Conservation (phyloP, 2,329 filamentous ascomycete genomes). For the Pyrenochaeta sp. region DNA sequence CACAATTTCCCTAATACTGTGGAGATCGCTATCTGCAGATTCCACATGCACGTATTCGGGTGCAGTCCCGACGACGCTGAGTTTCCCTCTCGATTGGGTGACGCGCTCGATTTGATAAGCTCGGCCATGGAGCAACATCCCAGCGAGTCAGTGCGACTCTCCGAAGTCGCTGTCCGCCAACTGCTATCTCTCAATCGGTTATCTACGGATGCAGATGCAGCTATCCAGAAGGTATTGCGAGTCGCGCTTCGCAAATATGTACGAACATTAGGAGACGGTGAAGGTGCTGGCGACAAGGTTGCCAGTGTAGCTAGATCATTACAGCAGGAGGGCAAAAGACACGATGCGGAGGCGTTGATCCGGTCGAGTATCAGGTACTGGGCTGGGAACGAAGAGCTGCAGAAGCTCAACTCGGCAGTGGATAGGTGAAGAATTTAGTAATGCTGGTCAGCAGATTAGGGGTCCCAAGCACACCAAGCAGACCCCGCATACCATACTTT, state of each 20-base stretch:
- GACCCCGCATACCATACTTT: constrained; percentile 24
- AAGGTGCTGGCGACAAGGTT: constrained; percentile 36
- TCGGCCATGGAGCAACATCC: constrained; percentile 54
- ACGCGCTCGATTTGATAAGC: constrained; percentile 70
- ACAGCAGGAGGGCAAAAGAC: constrained; percentile 34
- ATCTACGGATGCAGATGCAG: constrained; percentile 59
- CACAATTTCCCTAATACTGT: constrained; percentile 62
- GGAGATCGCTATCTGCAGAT: constrained; percentile 73
- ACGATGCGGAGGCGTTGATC: constrained; percentile 38
- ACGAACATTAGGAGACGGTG: constrained; percentile 34
- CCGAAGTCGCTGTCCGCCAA: constrained; percentile 58
- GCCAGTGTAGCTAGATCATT: constrained; percentile 30
- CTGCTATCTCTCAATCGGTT: constrained; percentile 57
- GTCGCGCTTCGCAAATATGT: constrained; percentile 51
- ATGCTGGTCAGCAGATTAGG: constrained; percentile 17
- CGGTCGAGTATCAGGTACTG: constrained; percentile 38
- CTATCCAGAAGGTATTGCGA: constrained; percentile 61
- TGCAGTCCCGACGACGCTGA: constrained; percentile 69
- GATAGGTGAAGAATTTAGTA: constrained; percentile 24
- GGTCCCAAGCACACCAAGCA: constrained; percentile 27
- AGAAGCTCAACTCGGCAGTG: constrained; percentile 31
- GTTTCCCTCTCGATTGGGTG: constrained; percentile 76
- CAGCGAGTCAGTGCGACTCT: constrained; percentile 47
- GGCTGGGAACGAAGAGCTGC: constrained; percentile 39
- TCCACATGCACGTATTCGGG: constrained; percentile 74